Evolutionary conservation across 805 yeast species (phyloP).

Genomic region (Candida mattraensis): DNA sequence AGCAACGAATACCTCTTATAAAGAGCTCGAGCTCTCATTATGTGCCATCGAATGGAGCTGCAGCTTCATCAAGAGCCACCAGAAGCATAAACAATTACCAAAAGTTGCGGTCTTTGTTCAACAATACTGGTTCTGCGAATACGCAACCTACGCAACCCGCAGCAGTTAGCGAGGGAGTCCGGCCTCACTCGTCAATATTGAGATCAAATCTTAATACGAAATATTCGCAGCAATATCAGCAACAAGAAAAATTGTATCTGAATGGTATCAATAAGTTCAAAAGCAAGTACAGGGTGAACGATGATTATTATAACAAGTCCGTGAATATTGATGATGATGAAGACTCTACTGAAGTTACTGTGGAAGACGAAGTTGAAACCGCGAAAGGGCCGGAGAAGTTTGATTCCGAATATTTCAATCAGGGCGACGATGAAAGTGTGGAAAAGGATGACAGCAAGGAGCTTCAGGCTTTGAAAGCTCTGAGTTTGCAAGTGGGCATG

Average conservation of each 20-base stretch:
- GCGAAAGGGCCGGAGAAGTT: constrained; percentile 19
- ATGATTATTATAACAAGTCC: constrained; percentile 56
- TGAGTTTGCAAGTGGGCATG: constrained; percentile 35
- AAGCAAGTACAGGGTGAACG: constrained; percentile 37
- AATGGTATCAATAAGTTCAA: constrained; percentile 40
- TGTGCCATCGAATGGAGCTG: constrained; percentile 7
- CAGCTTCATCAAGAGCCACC: constrained; percentile 14
- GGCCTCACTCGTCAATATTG: constrained; percentile 32
- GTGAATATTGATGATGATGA: constrained; percentile 39
- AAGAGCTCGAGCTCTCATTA: constrained; percentile 8
- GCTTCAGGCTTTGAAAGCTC: constrained; percentile 30
- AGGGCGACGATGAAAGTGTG: constrained; percentile 18
- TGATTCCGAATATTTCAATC: constrained; percentile 16
- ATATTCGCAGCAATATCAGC: constrained; percentile 43
- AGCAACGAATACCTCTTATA: constrained; percentile 4
- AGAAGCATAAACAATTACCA: constrained; percentile 21
- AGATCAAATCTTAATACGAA: constrained; percentile 33
- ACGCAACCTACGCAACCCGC: constrained; percentile 4
- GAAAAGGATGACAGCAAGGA: constrained; percentile 27
- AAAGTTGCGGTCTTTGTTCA: constrained; percentile 15
- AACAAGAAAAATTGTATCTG: constrained; percentile 53
- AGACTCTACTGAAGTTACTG: constrained; percentile 28
- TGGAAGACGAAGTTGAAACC: constrained; percentile 27
- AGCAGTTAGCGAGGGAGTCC: constrained; percentile 15
- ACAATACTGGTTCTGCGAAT: constrained; percentile 8